These are phyloP conservation scores for Triangularia setosa DNA, from an alignment of 2,329 filamentous ascomycete species.

Conservation along the genomic window DNA sequence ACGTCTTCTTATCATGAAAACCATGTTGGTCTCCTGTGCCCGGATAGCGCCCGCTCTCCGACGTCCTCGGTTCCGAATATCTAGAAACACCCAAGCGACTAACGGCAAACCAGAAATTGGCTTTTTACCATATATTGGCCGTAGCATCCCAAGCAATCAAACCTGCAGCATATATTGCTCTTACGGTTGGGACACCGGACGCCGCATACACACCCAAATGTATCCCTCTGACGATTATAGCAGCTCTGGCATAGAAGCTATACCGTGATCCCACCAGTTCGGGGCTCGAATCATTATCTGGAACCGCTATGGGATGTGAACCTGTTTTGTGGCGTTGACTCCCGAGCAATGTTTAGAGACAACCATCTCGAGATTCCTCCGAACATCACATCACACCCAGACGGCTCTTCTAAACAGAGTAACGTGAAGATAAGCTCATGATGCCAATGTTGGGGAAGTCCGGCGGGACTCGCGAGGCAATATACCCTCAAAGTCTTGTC, in stretches of 20 bases:
- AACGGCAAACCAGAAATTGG: not conserved
- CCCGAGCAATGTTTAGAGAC: not conserved
- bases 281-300: not conserved
- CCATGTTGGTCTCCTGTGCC: not conserved
- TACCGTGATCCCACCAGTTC: not conserved
- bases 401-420: not conserved
- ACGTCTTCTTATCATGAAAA: not conserved
- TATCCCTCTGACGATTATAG: not conserved
- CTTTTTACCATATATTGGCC: slow-evolving; percentile 3
- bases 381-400: not conserved
- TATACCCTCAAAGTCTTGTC: slow-evolving; percentile 2
- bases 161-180: not conserved
- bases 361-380: not conserved
- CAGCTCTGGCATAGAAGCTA: not conserved
- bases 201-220: not conserved
- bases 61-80: slow-evolving; percentile 3
- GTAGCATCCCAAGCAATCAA: not conserved
- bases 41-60: not conserved
- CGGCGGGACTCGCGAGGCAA: slow-evolving; percentile 6
- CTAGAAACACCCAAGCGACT: slow-evolving; percentile 6
- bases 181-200: not conserved
- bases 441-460: slow-evolving; percentile 16
- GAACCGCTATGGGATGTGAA: not conserved
- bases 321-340: not conserved
- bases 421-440: not conserved